A percentile compares a stretch with the other conserved stretches of the same genome.
These are phyloP conservation scores for Ashbya aceris DNA, from an alignment of 1,139 yeast genomes.

Conservation along the genomic window DNA sequence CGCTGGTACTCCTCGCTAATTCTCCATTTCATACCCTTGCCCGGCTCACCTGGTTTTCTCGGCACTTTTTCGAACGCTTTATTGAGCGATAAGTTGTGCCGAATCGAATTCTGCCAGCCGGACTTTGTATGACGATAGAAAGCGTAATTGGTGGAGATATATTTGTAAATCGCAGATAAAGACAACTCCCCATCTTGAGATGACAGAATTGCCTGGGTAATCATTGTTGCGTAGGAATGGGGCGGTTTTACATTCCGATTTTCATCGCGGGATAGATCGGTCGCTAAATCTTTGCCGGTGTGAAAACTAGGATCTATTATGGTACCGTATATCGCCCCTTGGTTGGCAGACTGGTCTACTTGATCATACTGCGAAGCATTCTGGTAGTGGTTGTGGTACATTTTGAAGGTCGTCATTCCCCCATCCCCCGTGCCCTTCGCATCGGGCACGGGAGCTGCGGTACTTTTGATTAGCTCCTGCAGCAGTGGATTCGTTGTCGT, in stretches of 20 bases:
- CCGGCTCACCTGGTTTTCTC: conserved; percentile 90
- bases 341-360: not conserved
- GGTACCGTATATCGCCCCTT: conserved; percentile 11
- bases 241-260: conserved; percentile 94
- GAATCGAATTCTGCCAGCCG: conserved; percentile 92
- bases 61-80: conserved; percentile 94
- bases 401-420: conserved; percentile 18
- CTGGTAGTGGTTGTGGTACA: conserved; percentile 14
- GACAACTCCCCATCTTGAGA: conserved; percentile 84
- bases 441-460: conserved; percentile 7
- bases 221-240: conserved; percentile 94
- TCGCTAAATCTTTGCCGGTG: conserved; percentile 24
- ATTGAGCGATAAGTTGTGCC: conserved; percentile 73
- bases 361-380: conserved; percentile 1
- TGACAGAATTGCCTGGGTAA: conserved; percentile 90
- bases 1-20: conserved; percentile 75
- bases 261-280: conserved; percentile 69
- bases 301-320: conserved; percentile 19
- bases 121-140: conserved; percentile 85
- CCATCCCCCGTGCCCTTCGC: conserved; percentile 11
- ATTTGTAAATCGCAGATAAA: conserved; percentile 80
- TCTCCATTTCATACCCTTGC: conserved; percentile 99
- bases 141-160: conserved; percentile 83
- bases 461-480: conserved; percentile 12
- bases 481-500: conserved; percentile 14